phyloP scores from a whole-genome alignment of 768 basidiomycete genomes.

The Lyophyllum decastes region DNA sequence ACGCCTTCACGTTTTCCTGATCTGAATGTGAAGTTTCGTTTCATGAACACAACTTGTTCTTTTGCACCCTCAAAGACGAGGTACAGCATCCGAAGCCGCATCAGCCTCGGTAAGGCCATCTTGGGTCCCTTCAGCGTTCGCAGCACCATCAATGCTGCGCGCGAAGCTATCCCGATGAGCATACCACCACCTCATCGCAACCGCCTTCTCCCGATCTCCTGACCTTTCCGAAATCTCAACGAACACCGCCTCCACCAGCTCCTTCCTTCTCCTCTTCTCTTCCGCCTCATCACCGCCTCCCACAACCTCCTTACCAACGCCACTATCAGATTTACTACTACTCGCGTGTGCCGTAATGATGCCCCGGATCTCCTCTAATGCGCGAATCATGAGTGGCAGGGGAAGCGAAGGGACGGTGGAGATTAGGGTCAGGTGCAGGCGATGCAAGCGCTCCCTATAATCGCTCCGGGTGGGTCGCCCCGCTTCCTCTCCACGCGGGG shows the following conservation, averaged over 20 bases:
- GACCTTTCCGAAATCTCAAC: constrained; percentile 63
- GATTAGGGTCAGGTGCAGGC: constrained; percentile 65
- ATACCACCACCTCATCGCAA: constrained; percentile 75
- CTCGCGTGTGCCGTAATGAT: constrained; percentile 29
- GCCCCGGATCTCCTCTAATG: constrained; percentile 49
- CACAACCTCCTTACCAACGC: constrained; percentile 11
- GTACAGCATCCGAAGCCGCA: not conserved
- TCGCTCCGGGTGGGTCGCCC: constrained; percentile 11
- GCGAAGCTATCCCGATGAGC: constrained; percentile 31
- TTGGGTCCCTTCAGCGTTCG: constrained; percentile 1
- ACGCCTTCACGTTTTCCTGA: no score
- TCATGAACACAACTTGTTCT: no score
- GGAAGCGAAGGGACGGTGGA: constrained; percentile 68
- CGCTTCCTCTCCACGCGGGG: constrained; percentile 24
- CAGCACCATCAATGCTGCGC: not conserved
- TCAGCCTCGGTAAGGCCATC: constrained; percentile 1
- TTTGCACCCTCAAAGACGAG: constrained; percentile 16
- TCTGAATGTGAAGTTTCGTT: no score
- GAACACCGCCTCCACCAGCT: constrained; percentile 60
- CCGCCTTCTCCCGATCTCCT: constrained; percentile 70
- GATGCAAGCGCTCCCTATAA: constrained; percentile 40
- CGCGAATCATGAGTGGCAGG: constrained; percentile 51
- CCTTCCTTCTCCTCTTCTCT: constrained; percentile 30
- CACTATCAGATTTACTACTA: constrained; percentile 24
- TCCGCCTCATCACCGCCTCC: constrained; percentile 9